A percentile compares a stretch with the other conserved stretches of the same genome.
These are phyloP conservation scores for Claviceps citrina DNA, from an alignment of 2,329 filamentous ascomycete species.

Conservation along the genomic window DNA sequence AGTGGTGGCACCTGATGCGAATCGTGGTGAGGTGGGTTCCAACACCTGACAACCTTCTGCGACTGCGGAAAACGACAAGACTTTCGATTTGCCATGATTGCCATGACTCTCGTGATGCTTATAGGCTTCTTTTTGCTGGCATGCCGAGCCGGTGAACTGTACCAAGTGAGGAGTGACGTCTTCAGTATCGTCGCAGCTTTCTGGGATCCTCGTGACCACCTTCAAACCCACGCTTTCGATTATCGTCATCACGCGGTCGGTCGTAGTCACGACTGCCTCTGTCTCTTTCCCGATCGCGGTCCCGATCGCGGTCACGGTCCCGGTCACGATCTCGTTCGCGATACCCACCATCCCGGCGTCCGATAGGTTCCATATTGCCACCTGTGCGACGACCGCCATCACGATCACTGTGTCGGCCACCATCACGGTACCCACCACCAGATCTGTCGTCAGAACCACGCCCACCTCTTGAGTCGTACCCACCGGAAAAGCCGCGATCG, in stretches of 20 bases:
- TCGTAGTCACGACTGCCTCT: conserved; percentile 27
- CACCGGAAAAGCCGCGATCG: conserved; percentile 27
- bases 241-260: conserved; percentile 41
- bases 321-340: conserved; percentile 34
- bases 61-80: not conserved
- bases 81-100: not conserved
- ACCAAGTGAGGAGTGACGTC: not conserved
- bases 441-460: conserved; percentile 46
- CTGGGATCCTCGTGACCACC: conserved; percentile 64
- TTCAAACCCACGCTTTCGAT: conserved; percentile 57
- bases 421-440: conserved; percentile 27
- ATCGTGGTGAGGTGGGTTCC: not conserved
- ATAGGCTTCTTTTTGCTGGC: not conserved
- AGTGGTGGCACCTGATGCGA: not conserved
- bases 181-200: conserved; percentile 51
- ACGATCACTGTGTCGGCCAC: conserved; percentile 21
- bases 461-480: conserved; percentile 38
- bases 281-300: conserved; percentile 20
- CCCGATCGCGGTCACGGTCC: conserved; percentile 32
- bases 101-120: not conserved
- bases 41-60: not conserved
- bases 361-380: conserved; percentile 74
- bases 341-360: conserved; percentile 47
- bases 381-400: conserved; percentile 39
- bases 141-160: not conserved